Percentiles rank a stretch among this genome's conserved stretches.
Conservation (phyloP, 2,329 filamentous ascomycete species). For the Dothidotthia symphoricarpi region DNA sequence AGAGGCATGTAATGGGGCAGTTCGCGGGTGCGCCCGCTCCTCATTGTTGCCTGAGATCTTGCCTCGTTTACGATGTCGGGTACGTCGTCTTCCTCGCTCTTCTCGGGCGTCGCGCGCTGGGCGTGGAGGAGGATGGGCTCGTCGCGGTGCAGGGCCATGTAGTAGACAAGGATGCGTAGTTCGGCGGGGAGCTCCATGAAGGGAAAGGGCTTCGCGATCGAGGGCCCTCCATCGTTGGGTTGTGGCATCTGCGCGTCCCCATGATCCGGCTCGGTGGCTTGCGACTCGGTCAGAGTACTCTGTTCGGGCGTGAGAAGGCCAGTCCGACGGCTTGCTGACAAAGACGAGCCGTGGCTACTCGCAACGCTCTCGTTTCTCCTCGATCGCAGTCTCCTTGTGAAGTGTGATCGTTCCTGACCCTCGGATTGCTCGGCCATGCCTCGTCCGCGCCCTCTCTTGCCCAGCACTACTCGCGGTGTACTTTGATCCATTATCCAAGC, state of each 20-base stretch:
- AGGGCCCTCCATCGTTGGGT: not conserved
- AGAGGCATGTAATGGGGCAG: too few relatives aligned
- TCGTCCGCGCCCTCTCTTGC: conserved; percentile 8
- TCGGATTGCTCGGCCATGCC: conserved; percentile 3
- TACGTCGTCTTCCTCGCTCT: conserved; percentile 9
- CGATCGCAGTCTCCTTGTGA: conserved; percentile 9
- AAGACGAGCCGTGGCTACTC: not conserved
- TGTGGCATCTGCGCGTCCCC: not conserved
- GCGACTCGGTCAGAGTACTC: conserved; percentile 17
- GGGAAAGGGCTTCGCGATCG: conserved; percentile 24
- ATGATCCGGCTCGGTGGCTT: conserved; percentile 2
- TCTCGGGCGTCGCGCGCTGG: conserved; percentile 10
- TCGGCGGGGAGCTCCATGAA: conserved; percentile 49
- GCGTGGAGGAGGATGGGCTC: conserved; percentile 33
- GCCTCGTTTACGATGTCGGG: not conserved
- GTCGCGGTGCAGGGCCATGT: conserved; percentile 35
- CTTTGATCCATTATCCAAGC: conserved; percentile 6
- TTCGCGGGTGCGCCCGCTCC: not conserved
- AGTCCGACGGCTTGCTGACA: conserved; percentile 4
- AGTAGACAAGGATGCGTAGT: conserved; percentile 48
- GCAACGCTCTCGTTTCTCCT: conserved; percentile 3
- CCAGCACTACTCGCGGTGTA: conserved; percentile 1
- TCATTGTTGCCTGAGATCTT: not conserved
- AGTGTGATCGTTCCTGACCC: conserved; percentile 1
- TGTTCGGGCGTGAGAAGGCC: conserved; percentile 23